A percentile compares a stretch with the other conserved stretches of the same genome.
Evolutionary conservation across 2,329 filamentous ascomycete species (phyloP).

Genomic region (Alternaria arborescens): DNA sequence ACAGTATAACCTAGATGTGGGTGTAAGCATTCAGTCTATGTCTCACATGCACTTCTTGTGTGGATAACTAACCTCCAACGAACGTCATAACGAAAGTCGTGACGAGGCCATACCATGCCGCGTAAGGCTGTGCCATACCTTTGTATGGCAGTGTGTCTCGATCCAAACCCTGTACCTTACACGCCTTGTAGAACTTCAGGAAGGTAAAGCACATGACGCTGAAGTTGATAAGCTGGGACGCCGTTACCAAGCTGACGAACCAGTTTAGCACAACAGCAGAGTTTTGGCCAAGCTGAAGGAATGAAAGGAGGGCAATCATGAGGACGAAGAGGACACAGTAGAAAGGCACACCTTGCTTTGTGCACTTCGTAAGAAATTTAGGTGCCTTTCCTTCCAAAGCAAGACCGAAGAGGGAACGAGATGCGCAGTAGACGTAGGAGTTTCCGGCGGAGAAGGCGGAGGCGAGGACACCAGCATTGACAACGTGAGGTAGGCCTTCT

Average conservation of each 20-base stretch:
- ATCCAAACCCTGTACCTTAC: constrained; percentile 73
- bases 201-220: constrained; percentile 72
- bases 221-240: constrained; percentile 65
- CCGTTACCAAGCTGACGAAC: constrained; percentile 78
- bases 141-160: constrained; percentile 75
- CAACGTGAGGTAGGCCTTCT: constrained; percentile 64
- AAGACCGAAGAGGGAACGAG: constrained; percentile 63
- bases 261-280: constrained; percentile 75
- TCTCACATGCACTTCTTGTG: neutral
- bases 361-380: constrained; percentile 62
- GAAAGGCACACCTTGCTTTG: constrained; percentile 74
- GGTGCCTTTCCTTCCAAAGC: constrained; percentile 65
- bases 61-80: constrained; percentile 61
- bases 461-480: constrained; percentile 66
- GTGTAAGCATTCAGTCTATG: neutral
- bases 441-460: constrained; percentile 66
- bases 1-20: constrained; percentile 69
- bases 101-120: constrained; percentile 71
- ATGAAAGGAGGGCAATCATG: constrained; percentile 73
- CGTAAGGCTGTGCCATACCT: constrained; percentile 73
- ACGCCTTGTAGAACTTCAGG: constrained; percentile 74
- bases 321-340: constrained; percentile 75
- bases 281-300: constrained; percentile 75
- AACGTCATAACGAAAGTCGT: constrained; percentile 76
- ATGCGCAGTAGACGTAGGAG: constrained; percentile 64